Base-by-base conservation (phyloP, 2,329 filamentous ascomycete species). In the Amauroascus verrucosus region DNA sequence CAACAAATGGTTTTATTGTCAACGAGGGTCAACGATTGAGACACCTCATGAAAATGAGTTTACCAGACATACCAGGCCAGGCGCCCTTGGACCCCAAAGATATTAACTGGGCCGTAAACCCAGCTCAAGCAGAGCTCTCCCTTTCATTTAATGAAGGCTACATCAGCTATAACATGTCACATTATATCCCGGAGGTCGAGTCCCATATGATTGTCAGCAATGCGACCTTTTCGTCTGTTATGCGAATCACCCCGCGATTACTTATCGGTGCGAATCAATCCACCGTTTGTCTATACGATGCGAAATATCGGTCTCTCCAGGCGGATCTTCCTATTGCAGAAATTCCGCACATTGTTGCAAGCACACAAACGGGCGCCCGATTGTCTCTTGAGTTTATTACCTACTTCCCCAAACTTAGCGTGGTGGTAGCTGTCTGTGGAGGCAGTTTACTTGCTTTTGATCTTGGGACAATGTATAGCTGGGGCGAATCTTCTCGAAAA, bases 231-330 rank as follows among this genome's bases (percentile, higher is more conserved):
- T 69, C 67, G 1, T 74, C 71, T 1, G 58, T 71, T 30, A 67
- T 73, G 64, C 70, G 71, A 28, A 64, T 73, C 40, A 72, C 72
- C 5, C 63, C 70, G 5, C 67, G 70, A 44, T 67, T 67, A 13
- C 65, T 74, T 11, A 70, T 74, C 49, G 70, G 63, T 7, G 69
- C 69, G 7, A 67, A 65, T 22, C 61, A 69, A 37, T 71, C 70
- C 14, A 61, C 68, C n/a, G 60, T 76, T 22, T 70, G 68, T 1
- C 59, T 75, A 6, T 72, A 74, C 51, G 72, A 75, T 58, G 69
- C 72, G n/a, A 69, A 72, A 46, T 75, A 72, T 57, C 66, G 70
- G 56, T 73, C 73, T 1, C 63, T 74, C 13, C 72, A 74, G 57
- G 68, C 70, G 50, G 69, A 67, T 51, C 67, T 72, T 49, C 56